Evolutionary conservation across 768 basidiomycete genomes (phyloP).

Genomic region (Boletus fagicola): DNA sequence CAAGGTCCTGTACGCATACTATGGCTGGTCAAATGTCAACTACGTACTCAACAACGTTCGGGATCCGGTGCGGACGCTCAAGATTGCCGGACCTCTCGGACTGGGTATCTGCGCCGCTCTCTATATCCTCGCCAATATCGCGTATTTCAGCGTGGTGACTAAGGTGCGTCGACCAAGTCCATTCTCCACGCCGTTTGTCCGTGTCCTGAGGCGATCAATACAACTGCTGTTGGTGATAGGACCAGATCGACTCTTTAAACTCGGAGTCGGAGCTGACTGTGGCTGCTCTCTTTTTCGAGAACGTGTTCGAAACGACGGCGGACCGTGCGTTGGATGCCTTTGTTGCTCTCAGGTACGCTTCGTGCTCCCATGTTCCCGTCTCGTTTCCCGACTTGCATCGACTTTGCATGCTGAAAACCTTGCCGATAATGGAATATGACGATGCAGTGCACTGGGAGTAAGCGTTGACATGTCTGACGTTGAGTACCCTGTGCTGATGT

Average conservation of each 20-base stretch:
- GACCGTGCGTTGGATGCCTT: slow-evolving; percentile 31
- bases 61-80: slow-evolving; percentile 57
- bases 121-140: slow-evolving; percentile 56
- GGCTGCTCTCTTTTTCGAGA: slow-evolving; percentile 56
- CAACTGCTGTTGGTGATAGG: slow-evolving; percentile 16
- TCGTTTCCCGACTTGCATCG: neutral
- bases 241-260: slow-evolving; percentile 46
- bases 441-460: slow-evolving; percentile 36
- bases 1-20: slow-evolving; percentile 52
- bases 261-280: no score
- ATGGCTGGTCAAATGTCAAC: slow-evolving; percentile 58
- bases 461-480: neutral
- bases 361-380: neutral
- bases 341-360: slow-evolving; percentile 50
- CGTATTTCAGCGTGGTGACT: slow-evolving; percentile 46
- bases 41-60: slow-evolving; percentile 59
- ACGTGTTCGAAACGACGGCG: slow-evolving; percentile 53
- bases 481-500: slow-evolving; percentile 1
- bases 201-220: neutral
- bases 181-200: neutral
- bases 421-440: neutral
- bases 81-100: slow-evolving; percentile 60
- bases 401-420: neutral
- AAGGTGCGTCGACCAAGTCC: slow-evolving; percentile 10
- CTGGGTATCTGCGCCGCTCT: slow-evolving; percentile 51